These are phyloP conservation scores for Copromyces sp. DNA, from an alignment of 495 filamentous ascomycete genomes.

Conservation along the genomic window DNA sequence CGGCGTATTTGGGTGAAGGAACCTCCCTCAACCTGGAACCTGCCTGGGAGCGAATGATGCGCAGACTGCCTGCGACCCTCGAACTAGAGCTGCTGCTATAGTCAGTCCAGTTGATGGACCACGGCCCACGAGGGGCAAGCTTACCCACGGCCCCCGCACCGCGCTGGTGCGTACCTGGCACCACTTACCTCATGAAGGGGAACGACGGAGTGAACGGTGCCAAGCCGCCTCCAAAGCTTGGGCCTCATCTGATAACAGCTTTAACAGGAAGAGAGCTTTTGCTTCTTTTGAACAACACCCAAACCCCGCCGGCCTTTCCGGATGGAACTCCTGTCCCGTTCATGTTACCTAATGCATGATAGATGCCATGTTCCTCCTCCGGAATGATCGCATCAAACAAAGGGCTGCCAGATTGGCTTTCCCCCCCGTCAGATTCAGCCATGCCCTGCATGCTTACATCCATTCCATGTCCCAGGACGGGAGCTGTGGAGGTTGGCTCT, in stretches of 20 bases:
- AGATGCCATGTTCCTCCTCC: background rate
- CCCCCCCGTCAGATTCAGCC: background rate
- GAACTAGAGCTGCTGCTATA: background rate
- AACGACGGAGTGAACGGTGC: background rate
- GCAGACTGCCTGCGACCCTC: conserved; percentile 9
- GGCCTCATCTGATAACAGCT: background rate
- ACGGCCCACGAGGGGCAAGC: conserved; percentile 23
- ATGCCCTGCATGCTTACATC: background rate
- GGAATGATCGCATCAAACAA: background rate
- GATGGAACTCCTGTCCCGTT: background rate
- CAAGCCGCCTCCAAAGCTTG: background rate
- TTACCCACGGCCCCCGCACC: conserved; percentile 28
- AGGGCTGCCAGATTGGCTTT: background rate
- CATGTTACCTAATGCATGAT: background rate
- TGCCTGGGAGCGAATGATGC: conserved; percentile 15
- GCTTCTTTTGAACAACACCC: background rate
- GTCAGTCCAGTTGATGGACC: conserved; percentile 3
- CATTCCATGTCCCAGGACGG: background rate
- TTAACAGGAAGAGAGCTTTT: background rate
- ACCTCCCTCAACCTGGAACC: background rate
- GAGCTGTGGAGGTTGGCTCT: background rate
- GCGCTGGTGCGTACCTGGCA: conserved; percentile 8
- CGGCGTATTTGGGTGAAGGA: conserved; percentile 4
- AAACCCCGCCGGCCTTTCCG: background rate
- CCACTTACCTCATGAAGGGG: conserved; percentile 1